A percentile compares a stretch with the other conserved stretches of the same genome.
phyloP scores from a whole-genome alignment of 2,329 filamentous ascomycete genomes.

The Chaetothyriales sp. region DNA sequence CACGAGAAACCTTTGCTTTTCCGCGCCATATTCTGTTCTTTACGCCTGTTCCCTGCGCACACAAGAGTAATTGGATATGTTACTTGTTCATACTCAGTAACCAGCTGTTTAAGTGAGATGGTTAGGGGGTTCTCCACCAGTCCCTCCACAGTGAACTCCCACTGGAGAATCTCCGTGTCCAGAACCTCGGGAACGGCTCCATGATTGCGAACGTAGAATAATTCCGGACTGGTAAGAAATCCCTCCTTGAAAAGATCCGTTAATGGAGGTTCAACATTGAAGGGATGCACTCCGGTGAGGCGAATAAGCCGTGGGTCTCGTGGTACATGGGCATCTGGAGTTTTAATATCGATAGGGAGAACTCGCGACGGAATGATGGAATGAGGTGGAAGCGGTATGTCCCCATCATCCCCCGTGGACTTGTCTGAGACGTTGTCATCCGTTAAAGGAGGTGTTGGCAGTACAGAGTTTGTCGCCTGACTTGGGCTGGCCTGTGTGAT shows the following conservation, averaged over 20 bases:
- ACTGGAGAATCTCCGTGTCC: constrained; percentile 59
- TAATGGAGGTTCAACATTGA: constrained; percentile 78
- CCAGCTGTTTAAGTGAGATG: constrained; percentile 57
- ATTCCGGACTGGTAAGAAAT: constrained; percentile 72
- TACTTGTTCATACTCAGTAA: constrained; percentile 62
- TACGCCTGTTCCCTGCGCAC: constrained; percentile 80
- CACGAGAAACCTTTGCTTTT: constrained; percentile 93
- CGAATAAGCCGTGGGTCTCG: constrained; percentile 71
- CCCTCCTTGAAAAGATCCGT: constrained; percentile 61
- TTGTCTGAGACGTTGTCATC: constrained; percentile 13
- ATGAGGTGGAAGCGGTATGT: constrained; percentile 51
- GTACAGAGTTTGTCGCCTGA: constrained; percentile 7
- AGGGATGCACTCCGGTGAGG: constrained; percentile 77
- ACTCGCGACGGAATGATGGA: constrained; percentile 45
- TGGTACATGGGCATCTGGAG: constrained; percentile 68
- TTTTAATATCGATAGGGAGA: constrained; percentile 63
- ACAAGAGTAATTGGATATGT: constrained; percentile 81
- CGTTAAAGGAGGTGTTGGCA: constrained; percentile 16
- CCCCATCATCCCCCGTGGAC: constrained; percentile 4
- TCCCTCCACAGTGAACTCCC: constrained; percentile 77
- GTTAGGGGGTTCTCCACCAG: constrained; percentile 64
- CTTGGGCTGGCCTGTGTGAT: neutral
- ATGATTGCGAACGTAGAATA: constrained; percentile 89
- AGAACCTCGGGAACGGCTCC: constrained; percentile 64
- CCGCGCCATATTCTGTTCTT: constrained; percentile 81